Evolutionary conservation across 129 eudicot genomes (phyloP), one percentile per base, ranked within the genome.

Genomic region (Ambrosia artemisiifolia): DNA sequence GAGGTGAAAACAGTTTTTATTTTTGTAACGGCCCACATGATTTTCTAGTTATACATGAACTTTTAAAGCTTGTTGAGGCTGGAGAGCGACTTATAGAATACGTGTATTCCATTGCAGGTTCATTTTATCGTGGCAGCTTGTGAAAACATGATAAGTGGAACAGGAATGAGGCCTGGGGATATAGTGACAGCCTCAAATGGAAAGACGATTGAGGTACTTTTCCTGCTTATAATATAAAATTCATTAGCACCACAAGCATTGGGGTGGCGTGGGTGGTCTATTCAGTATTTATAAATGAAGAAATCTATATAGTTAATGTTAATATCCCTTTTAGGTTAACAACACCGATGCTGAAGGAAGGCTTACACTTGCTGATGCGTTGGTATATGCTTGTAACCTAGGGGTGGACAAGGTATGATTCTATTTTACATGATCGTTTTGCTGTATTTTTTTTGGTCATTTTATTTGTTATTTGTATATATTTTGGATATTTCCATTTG

Each of bases 271-370:
- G 18, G 11, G 10, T 24, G 12, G 38, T 28, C 38, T 2, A 28
- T 30, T 38, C 17, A 30, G n/a, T 62, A 62, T 35, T 7, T 63
- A 36, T 63, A 35, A 63, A 63, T 35, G 48, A 35, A 65, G 49
- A 40, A 18, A 50, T 65, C 16, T 33, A 50, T 72, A 28, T 43
- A 60, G 28, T 72, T 11, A 5, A 54, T 65, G 7, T 70, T 70
- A n/a, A 24, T 73, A 17, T 48, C 12, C 33, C 36, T 54, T 77
- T 59, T 78, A 95, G 99, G 99, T 95, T 46, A 90, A 90, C 93
- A 95, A 95, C 75, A 95, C 99, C 1, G 99, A 95, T 86, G 99
- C 99, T 40, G 99, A 95, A 83, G 99, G 99, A 30, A 86, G 99
- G 77, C 97, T 95, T 73, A 95, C 99, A 63, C 99, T 95, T 79